Conservation (phyloP, 129 eudicot genomes). For the Artemisia argyi region DNA sequence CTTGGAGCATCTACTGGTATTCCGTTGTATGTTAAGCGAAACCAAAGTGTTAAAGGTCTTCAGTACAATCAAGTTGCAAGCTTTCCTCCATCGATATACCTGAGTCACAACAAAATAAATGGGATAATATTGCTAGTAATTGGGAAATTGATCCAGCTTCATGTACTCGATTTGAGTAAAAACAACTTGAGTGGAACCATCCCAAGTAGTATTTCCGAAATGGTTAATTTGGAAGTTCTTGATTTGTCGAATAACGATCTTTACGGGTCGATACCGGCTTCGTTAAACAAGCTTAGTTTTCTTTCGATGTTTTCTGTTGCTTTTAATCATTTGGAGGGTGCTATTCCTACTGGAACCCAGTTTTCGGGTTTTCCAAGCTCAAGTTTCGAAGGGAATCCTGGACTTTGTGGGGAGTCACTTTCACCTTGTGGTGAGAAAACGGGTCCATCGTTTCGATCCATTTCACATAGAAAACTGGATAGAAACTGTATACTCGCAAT, state of each 20-base stretch:
- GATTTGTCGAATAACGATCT: slow-evolving; percentile 81
- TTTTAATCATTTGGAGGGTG: slow-evolving; percentile 66
- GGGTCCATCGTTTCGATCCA: slow-evolving; percentile 28
- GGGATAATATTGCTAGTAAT: slow-evolving; percentile 58
- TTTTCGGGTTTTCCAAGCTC: slow-evolving; percentile 79
- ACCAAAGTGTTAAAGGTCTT: slow-evolving; percentile 75
- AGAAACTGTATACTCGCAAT: slow-evolving; percentile 60
- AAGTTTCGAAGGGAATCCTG: slow-evolving; percentile 84
- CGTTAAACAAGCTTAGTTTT: slow-evolving; percentile 65
- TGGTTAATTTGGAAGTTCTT: slow-evolving; percentile 74
- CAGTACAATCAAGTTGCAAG: slow-evolving; percentile 94
- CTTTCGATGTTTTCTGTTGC: slow-evolving; percentile 89
- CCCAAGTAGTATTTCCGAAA: slow-evolving; percentile 70
- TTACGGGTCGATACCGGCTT: slow-evolving; percentile 70
- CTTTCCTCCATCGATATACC: slow-evolving; percentile 80
- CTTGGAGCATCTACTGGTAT: slow-evolving; percentile 52
- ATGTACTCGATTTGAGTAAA: slow-evolving; percentile 75
- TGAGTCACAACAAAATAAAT: slow-evolving; percentile 66
- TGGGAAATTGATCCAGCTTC: slow-evolving; percentile 66
- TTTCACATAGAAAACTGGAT: slow-evolving; percentile 39
- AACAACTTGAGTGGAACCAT: slow-evolving; percentile 76
- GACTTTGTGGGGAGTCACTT: slow-evolving; percentile 68
- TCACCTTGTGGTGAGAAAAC: slow-evolving; percentile 50
- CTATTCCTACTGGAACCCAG: slow-evolving; percentile 79
- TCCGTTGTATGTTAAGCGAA: slow-evolving; percentile 80